Evolutionary conservation across 177 flowering plant species (phyloP).

Genomic region (Vitis hybrid): DNA sequence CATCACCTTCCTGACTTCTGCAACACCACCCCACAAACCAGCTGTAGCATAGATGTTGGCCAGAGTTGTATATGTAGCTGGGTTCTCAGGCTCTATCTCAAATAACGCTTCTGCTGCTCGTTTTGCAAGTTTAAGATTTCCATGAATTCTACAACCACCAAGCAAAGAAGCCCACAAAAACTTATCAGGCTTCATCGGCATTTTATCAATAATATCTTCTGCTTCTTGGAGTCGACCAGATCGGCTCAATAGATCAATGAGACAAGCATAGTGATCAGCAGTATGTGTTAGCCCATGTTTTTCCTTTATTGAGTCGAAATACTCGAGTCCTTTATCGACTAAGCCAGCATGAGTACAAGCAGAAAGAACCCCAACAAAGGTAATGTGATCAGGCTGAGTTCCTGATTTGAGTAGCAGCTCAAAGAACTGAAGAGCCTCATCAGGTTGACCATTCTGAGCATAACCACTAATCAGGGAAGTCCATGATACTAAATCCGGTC

Average conservation of each 20-base stretch:
- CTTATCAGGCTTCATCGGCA: constrained; percentile 52
- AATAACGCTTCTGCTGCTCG: constrained; percentile 51
- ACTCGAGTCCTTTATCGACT: constrained; percentile 49
- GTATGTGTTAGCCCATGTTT: constrained; percentile 42
- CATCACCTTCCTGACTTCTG: constrained; percentile 42
- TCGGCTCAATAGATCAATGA: constrained; percentile 52
- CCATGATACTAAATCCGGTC: constrained; percentile 61
- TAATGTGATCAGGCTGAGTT: constrained; percentile 49
- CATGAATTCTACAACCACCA: constrained; percentile 55
- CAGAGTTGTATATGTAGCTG: constrained; percentile 58
- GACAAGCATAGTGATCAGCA: constrained; percentile 60
- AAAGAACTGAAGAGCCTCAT: constrained; percentile 49
- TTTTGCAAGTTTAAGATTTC: constrained; percentile 45
- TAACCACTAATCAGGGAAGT: constrained; percentile 54
- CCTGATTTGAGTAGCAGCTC: constrained; percentile 50
- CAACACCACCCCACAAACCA: constrained; percentile 58
- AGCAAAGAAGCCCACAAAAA: constrained; percentile 65
- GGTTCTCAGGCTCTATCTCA: constrained; percentile 61
- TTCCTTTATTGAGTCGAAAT: constrained; percentile 45
- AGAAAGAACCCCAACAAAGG: constrained; percentile 57
- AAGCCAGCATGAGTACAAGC: constrained; percentile 66
- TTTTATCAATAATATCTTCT: constrained; percentile 37
- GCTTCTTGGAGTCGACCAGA: constrained; percentile 55
- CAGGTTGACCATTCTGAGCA: constrained; percentile 57
- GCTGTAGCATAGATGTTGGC: constrained; percentile 62